phyloP scores from a whole-genome alignment of 2,329 filamentous ascomycete genomes.

The Fusarium oxysporum region DNA sequence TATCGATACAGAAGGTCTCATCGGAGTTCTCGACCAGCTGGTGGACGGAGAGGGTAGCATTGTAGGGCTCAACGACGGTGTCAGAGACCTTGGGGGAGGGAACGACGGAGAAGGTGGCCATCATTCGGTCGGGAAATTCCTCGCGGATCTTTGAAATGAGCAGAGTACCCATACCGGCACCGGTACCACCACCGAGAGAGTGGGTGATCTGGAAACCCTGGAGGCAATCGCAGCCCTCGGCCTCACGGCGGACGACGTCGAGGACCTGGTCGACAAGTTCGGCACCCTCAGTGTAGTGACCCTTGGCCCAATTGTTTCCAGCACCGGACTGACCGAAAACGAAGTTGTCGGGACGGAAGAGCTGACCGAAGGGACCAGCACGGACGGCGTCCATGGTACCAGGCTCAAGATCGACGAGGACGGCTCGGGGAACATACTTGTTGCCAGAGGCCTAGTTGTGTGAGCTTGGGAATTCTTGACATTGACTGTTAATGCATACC shows the following conservation, averaged over 20 bases:
- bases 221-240: conserved; percentile 98
- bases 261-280: conserved; percentile 98
- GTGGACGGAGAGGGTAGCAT: conserved; percentile 98
- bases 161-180: conserved; percentile 99
- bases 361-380: conserved; percentile 96
- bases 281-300: conserved; percentile 99
- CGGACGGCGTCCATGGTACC: conserved; percentile 99
- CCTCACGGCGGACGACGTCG: conserved; percentile 98
- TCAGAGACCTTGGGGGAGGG: conserved; percentile 99
- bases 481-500: conserved; percentile 52
- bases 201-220: conserved; percentile 99
- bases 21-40: conserved; percentile 99
- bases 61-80: conserved; percentile 99
- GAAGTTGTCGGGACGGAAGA: conserved; percentile 99
- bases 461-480: conserved; percentile 16
- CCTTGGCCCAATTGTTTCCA: conserved; percentile 99
- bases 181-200: conserved; percentile 99
- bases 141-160: conserved; percentile 99
- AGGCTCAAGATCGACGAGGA: conserved; percentile 99
- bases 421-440: conserved; percentile 99
- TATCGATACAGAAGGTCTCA: conserved; percentile 99
- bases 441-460: conserved; percentile 83
- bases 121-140: conserved; percentile 99
- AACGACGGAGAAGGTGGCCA: conserved; percentile 99
- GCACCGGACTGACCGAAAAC: conserved; percentile 99